A percentile compares a stretch with the other conserved stretches of the same genome.
phyloP scores from a whole-genome alignment of 2,329 filamentous ascomycete genomes.

The Chrysoporthe austroafricana region DNA sequence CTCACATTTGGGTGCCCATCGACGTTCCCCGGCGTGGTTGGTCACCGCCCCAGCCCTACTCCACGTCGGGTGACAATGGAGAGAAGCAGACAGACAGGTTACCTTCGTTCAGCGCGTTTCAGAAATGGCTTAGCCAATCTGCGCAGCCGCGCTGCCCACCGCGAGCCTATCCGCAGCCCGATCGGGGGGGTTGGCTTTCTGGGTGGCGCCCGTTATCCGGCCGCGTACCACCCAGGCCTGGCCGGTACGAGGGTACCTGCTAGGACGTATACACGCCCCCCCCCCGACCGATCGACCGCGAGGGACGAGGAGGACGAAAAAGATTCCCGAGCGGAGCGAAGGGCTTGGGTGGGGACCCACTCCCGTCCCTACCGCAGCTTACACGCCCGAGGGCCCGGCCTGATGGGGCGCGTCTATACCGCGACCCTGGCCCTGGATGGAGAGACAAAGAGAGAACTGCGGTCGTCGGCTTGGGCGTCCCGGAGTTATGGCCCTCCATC shows the following conservation, averaged over 20 bases:
- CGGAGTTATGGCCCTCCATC: constrained; percentile 23
- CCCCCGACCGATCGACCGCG: too few species aligned
- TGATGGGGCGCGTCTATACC: constrained; percentile 27
- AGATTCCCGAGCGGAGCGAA: neutral
- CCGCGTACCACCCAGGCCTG: constrained; percentile 11
- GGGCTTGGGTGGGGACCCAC: constrained; percentile 11
- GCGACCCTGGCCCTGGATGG: constrained; percentile 15
- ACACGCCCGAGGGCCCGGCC: constrained; percentile 26
- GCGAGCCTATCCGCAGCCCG: too few species aligned
- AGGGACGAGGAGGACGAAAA: neutral
- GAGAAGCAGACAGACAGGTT: constrained; percentile 12
- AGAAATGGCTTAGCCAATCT: constrained; percentile 24
- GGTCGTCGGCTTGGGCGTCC: constrained; percentile 23
- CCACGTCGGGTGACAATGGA: constrained; percentile 22
- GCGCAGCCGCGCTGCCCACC: constrained; percentile 27
- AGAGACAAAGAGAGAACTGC: constrained; percentile 1
- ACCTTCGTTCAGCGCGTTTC: constrained; percentile 28
- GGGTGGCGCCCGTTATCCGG: constrained; percentile 21
- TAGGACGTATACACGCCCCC: neutral
- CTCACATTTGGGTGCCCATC: constrained; percentile 13
- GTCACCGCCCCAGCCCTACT: constrained; percentile 25
- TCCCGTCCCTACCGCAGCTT: constrained; percentile 16
- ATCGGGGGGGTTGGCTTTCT: neutral
- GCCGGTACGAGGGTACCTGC: neutral
- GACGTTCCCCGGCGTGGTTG: constrained; percentile 18